These are phyloP conservation scores for Solanum infundibuliforme DNA, from an alignment of 257 asterid species.

Conservation along the genomic window DNA sequence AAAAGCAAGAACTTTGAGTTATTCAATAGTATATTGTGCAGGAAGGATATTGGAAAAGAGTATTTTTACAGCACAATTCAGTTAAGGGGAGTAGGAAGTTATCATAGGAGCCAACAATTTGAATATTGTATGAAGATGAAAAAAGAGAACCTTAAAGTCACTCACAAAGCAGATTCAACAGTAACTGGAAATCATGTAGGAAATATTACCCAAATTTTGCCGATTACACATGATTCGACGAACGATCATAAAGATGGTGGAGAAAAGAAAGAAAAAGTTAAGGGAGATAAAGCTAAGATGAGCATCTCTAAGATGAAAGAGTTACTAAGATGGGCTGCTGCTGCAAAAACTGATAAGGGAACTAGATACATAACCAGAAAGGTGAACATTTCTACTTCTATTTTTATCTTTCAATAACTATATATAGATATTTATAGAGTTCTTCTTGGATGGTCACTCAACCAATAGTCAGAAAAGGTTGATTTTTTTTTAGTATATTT, in stretches of 20 bases:
- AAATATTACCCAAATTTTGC: conserved; percentile 31
- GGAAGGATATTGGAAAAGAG: conserved; percentile 34
- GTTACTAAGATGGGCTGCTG: conserved; percentile 67
- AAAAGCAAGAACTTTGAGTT: conserved; percentile 20
- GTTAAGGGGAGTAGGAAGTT: conserved; percentile 19
- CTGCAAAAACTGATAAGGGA: conserved; percentile 46
- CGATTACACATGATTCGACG: conserved; percentile 16
- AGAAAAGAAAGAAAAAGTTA: conserved; percentile 24
- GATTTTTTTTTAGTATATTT: too few species aligned
- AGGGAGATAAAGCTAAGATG: conserved; percentile 25
- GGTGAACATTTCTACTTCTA: conserved; percentile 15
- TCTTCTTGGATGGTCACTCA: background rate
- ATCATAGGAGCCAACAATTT: conserved; percentile 14
- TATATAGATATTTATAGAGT: too few species aligned
- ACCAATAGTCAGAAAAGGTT: too few species aligned
- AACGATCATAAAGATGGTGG: background rate
- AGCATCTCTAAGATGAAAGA: conserved; percentile 55
- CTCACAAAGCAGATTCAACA: conserved; percentile 20
- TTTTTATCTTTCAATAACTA: background rate
- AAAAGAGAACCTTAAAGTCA: conserved; percentile 20
- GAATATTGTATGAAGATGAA: conserved; percentile 36
- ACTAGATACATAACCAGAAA: conserved; percentile 46
- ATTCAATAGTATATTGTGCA: conserved; percentile 8
- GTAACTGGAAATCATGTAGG: background rate
- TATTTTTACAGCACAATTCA: conserved; percentile 38